Percentiles rank a stretch among this genome's conserved stretches.
phyloP scores from a whole-genome alignment of 176 grass and related monocot species.

The Zizania latifolia region DNA sequence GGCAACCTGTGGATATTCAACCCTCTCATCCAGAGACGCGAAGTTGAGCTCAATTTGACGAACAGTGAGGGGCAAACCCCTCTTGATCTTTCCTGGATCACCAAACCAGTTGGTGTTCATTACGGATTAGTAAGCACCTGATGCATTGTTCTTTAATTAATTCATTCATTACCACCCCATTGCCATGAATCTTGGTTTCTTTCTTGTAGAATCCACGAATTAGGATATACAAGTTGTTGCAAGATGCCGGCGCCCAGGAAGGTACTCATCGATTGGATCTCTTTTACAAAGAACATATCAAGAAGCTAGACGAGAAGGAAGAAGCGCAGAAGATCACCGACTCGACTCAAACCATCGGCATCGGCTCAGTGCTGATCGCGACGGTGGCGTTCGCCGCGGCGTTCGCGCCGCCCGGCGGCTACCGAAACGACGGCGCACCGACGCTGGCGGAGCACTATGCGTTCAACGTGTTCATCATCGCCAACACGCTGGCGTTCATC shows the following conservation, averaged over 20 bases:
- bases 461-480: constrained; percentile 32
- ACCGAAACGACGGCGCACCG: neutral
- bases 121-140: constrained; percentile 3
- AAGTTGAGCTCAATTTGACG: neutral
- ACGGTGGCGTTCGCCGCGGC: constrained; percentile 35
- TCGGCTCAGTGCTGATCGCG: constrained; percentile 28
- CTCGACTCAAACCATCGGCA: constrained; percentile 34
- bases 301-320: neutral
- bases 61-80: constrained; percentile 10
- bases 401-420: constrained; percentile 17
- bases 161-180: too few relatives aligned
- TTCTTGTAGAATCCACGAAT: neutral
- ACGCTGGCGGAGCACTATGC: neutral
- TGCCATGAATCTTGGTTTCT: neutral
- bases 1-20: constrained; percentile 11
- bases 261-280: neutral
- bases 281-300: neutral
- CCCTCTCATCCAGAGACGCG: neutral
- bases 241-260: neutral
- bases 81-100: neutral
- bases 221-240: neutral
- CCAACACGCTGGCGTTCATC: constrained; percentile 32
- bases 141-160: neutral
- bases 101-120: neutral
- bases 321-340: constrained; percentile 28